phyloP scores from a whole-genome alignment of 2,329 filamentous ascomycete genomes.

The Clonostachys byssicola region DNA sequence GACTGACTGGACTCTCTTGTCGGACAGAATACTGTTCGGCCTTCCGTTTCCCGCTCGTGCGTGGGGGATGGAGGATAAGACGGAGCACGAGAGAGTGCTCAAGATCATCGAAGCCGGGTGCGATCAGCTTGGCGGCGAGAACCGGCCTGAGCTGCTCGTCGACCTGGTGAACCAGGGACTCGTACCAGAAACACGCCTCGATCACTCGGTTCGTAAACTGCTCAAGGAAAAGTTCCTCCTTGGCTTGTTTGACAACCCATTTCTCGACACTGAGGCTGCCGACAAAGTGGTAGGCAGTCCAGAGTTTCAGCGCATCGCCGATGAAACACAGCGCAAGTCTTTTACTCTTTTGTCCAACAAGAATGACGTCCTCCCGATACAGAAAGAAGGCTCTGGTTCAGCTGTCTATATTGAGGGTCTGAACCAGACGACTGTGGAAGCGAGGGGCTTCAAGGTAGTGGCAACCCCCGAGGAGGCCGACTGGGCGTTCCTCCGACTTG shows the following conservation, averaged over 20 bases:
- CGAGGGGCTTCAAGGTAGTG: conserved; percentile 18
- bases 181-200: conserved; percentile 36
- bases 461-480: conserved; percentile 29
- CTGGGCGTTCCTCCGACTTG: conserved; percentile 30
- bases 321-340: conserved; percentile 16
- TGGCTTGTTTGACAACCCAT: conserved; percentile 46
- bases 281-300: conserved; percentile 34
- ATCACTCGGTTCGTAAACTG: conserved; percentile 38
- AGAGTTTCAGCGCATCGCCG: conserved; percentile 26
- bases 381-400: not conserved
- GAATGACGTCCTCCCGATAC: conserved; percentile 10
- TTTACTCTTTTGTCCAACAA: conserved; percentile 17
- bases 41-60: conserved; percentile 41
- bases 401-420: conserved; percentile 13
- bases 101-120: conserved; percentile 43
- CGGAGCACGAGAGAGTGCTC: conserved; percentile 30
- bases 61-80: conserved; percentile 44
- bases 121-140: conserved; percentile 48
- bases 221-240: conserved; percentile 45
- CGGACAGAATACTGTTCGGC: conserved; percentile 32
- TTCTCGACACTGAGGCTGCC: conserved; percentile 37
- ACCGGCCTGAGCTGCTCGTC: conserved; percentile 40
- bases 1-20: conserved; percentile 49
- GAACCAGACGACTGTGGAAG: conserved; percentile 7
- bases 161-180: conserved; percentile 34